Percentiles rank a stretch among this genome's conserved stretches.
phyloP scores from a whole-genome alignment of 768 basidiomycete genomes.

The Omphalotus guepiniiformis region DNA sequence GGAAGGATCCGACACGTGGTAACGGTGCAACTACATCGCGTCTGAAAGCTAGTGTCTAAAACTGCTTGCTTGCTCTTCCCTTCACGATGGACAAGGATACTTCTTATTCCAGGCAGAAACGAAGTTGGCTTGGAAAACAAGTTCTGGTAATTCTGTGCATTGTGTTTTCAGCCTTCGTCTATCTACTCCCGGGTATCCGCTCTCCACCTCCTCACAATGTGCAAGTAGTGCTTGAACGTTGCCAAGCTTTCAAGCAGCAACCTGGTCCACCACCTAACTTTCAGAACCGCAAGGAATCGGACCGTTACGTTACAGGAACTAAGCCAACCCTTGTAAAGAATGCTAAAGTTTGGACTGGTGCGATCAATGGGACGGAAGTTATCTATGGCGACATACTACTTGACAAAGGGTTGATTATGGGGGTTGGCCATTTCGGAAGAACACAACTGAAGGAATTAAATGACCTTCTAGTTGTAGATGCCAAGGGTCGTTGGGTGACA shows the following conservation, averaged over 20 bases:
- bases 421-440: slow-evolving; percentile 27
- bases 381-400: slow-evolving; percentile 44
- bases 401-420: slow-evolving; percentile 39
- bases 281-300: slow-evolving; percentile 29
- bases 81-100: no score
- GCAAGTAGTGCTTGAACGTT: slow-evolving; percentile 53
- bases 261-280: slow-evolving; percentile 20
- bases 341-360: slow-evolving; percentile 60
- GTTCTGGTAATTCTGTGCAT: no score
- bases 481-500: slow-evolving; percentile 53
- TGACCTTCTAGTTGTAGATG: slow-evolving; percentile 38
- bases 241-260: slow-evolving; percentile 48
- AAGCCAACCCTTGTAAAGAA: slow-evolving; percentile 45
- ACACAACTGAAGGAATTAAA: slow-evolving; percentile 8
- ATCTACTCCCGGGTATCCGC: no score
- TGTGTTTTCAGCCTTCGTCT: no score
- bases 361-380: slow-evolving; percentile 40
- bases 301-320: slow-evolving; percentile 42
- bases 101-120: no score
- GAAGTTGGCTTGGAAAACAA: no score
- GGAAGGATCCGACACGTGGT: no score
- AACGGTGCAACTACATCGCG: no score
- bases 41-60: no score
- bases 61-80: no score
- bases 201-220: slow-evolving; percentile 51